These are phyloP conservation scores for Prillingera fragicola DNA, from an alignment of 1,284 basidiomycete species.

Conservation along the genomic window DNA sequence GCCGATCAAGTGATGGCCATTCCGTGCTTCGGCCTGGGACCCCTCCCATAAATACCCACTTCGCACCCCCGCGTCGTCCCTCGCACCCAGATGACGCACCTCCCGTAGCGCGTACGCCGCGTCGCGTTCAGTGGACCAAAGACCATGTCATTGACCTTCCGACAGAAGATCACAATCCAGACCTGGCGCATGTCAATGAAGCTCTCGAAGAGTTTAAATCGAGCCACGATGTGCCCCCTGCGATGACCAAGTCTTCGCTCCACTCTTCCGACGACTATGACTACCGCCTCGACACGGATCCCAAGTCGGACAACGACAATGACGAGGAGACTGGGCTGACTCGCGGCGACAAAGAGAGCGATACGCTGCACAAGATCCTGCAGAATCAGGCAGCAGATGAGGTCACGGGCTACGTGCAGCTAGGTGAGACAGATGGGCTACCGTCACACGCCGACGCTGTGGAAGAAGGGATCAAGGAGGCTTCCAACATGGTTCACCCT, in stretches of 20 bases:
- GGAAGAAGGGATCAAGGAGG: slow-evolving; percentile 25
- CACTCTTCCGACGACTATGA: slow-evolving; percentile 45
- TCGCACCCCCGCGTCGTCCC: too few species aligned
- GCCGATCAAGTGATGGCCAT: too few species aligned
- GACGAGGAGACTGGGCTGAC: neutral
- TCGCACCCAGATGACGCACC: too few species aligned
- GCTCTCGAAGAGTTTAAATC: slow-evolving; percentile 35
- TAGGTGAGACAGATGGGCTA: slow-evolving; percentile 49
- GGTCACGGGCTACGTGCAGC: slow-evolving; percentile 45
- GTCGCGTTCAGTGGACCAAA: slow-evolving; percentile 44
- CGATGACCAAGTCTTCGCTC: neutral
- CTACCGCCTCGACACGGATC: slow-evolving; percentile 42
- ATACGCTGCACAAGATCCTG: slow-evolving; percentile 14
- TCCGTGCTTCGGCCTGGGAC: too few species aligned
- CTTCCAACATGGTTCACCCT: slow-evolving; percentile 48
- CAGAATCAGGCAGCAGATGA: slow-evolving; percentile 29
- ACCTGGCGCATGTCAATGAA: slow-evolving; percentile 34
- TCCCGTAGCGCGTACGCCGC: slow-evolving; percentile 37
- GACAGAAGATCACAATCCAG: slow-evolving; percentile 29
- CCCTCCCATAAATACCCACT: too few species aligned
- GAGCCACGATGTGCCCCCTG: slow-evolving; percentile 8
- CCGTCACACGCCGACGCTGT: slow-evolving; percentile 33
- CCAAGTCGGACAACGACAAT: too few species aligned
- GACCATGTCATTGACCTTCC: slow-evolving; percentile 41
- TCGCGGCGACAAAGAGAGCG: slow-evolving; percentile 5